A percentile compares a stretch with the other conserved stretches of the same genome.
Evolutionary conservation across 345 rosid species (phyloP).

Genomic region (Jatropha curcas): DNA sequence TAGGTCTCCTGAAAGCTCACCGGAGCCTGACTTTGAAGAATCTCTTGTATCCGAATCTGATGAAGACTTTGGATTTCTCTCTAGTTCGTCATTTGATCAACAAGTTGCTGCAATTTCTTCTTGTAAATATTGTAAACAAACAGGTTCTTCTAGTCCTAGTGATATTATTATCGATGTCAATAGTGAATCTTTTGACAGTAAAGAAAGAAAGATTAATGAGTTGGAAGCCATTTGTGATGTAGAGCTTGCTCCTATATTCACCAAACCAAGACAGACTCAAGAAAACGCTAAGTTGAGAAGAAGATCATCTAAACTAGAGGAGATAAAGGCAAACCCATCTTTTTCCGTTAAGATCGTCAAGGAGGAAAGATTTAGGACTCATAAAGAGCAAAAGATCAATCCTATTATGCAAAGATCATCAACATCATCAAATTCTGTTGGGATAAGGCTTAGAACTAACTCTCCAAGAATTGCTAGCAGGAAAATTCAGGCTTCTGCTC

Average conservation of each 20-base stretch:
- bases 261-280: slow-evolving; percentile 3
- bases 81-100: slow-evolving; percentile 14
- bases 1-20: too few species aligned
- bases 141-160: slow-evolving; percentile 29
- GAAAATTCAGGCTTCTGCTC: slow-evolving; percentile 13
- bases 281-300: too few species aligned
- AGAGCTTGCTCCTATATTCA: slow-evolving; percentile 20
- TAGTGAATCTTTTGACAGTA: slow-evolving; percentile 18
- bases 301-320: slow-evolving; percentile 4
- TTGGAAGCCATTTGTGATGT: slow-evolving; percentile 23
- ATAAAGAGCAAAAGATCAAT: slow-evolving; percentile 11
- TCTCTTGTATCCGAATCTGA: slow-evolving; percentile 33
- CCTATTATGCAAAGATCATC: not conserved
- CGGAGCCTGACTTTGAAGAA: slow-evolving; percentile 22
- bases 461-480: slow-evolving; percentile 52
- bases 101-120: slow-evolving; percentile 20
- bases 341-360: slow-evolving; percentile 30
- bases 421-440: slow-evolving; percentile 47
- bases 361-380: slow-evolving; percentile 26
- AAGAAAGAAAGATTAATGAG: slow-evolving; percentile 17
- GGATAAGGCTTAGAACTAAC: slow-evolving; percentile 56
- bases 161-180: slow-evolving; percentile 49
- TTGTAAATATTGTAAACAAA: slow-evolving; percentile 30
- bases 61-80: slow-evolving; percentile 17
- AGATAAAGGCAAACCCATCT: slow-evolving; percentile 14